phyloP scores from a whole-genome alignment of 1,139 yeast genomes.

The Lodderomyces theae region DNA sequence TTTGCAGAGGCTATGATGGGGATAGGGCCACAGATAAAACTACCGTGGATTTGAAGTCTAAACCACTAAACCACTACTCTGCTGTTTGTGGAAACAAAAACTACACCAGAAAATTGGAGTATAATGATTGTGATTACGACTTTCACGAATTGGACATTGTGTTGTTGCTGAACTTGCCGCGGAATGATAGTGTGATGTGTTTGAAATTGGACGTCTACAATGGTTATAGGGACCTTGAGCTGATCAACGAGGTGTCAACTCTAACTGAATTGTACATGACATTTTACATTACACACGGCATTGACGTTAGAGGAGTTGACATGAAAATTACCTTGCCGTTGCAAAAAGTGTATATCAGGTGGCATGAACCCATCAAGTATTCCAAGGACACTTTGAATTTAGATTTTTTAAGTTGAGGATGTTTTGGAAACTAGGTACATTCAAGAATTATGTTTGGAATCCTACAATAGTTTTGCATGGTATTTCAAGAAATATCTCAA shows the following conservation, averaged over 20 bases:
- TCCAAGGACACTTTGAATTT: neutral
- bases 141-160: too few relatives aligned
- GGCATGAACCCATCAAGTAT: neutral
- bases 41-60: too few relatives aligned
- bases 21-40: too few relatives aligned
- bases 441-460: neutral
- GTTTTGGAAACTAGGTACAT: neutral
- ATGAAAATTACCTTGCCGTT: neutral
- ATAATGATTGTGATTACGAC: too few relatives aligned
- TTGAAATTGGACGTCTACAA: neutral
- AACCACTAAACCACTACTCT: too few relatives aligned
- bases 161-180: neutral
- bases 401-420: neutral
- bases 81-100: too few relatives aligned
- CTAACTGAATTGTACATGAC: neutral
- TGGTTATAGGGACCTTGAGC: neutral
- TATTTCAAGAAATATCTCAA: neutral
- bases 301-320: neutral
- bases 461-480: neutral
- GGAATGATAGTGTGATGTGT: neutral
- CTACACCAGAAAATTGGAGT: neutral
- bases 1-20: too few relatives aligned
- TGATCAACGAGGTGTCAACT: neutral
- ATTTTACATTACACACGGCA: neutral
- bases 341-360: neutral